phyloP scores from a whole-genome alignment of 106 monocot species.

The Dendrobium officinale region DNA sequence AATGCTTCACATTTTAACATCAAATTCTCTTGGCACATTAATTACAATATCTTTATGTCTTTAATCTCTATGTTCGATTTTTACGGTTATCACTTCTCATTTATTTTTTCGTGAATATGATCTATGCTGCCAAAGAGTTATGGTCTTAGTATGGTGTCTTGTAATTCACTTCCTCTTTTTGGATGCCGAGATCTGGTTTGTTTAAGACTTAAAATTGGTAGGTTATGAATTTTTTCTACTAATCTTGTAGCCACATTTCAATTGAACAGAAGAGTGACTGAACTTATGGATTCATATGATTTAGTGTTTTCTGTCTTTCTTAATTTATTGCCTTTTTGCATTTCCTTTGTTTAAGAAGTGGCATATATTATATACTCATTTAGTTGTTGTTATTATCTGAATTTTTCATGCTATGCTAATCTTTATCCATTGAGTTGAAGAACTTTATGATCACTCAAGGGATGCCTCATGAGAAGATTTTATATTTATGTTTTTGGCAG shows the following conservation, averaged over 20 bases:
- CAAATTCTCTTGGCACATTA: too few relatives aligned
- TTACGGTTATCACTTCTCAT: too few relatives aligned
- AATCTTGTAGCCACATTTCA: background rate
- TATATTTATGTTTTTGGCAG: constrained; percentile 24
- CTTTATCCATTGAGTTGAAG: background rate
- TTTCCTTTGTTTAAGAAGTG: background rate
- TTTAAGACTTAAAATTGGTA: background rate
- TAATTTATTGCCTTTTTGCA: background rate
- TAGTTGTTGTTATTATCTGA: background rate
- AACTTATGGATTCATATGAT: background rate
- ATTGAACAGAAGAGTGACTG: background rate
- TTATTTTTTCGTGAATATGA: too few relatives aligned
- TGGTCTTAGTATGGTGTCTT: background rate
- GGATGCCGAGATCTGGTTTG: background rate
- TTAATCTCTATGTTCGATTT: too few relatives aligned
- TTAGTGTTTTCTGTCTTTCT: background rate
- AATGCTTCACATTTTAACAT: too few relatives aligned
- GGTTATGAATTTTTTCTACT: background rate
- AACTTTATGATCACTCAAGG: background rate
- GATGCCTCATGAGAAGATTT: background rate
- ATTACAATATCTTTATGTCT: too few relatives aligned
- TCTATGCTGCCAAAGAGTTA: background rate
- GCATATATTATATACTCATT: background rate
- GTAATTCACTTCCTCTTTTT: background rate
- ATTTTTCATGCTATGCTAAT: background rate